Evolutionary conservation across 2,329 filamentous ascomycete genomes (phyloP), one percentile per base, ranked within the genome.

Genomic region (Sarocladium oryzae): DNA sequence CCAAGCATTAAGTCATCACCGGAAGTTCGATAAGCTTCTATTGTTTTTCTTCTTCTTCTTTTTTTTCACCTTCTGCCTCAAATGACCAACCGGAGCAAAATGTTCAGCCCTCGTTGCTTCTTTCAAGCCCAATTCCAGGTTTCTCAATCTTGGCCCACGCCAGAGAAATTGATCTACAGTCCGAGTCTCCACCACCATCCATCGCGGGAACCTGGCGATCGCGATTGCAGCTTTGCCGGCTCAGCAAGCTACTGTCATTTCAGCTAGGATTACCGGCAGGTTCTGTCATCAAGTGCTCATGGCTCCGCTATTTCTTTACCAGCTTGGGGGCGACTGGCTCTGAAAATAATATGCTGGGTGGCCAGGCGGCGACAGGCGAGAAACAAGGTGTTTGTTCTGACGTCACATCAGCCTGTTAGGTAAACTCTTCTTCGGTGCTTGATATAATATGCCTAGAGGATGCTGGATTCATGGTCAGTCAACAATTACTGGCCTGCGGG

Each of bases 191-290:
- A 43, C 26, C 43, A 33, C 2, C 43, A 33, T 10, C 24, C 24
- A 45, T 20, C 26, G 43, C 43, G 43, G 43, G 28, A 48, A 33
- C n/a, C 24, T 48, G 24, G 16, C 43, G 43, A 48, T 48, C 43
- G 43, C 43, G 43, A 48, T 48, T 45, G 43, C 43, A 48, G 28
- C 16, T 48, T 48, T 24, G 20, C 43, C 11, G 11, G n/a, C 10
- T 9, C 7, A 26, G 24, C 16, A 20, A 40, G 16, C 36, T 21
- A 20, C n/a, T n/a, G n/a, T n/a, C n/a, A n/a, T 10, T 6, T 40
- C 16, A 20, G 18, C 8, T 21, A 21, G 36, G 11, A 40, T 7
- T 18, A 40, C 21, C 21, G n/a, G n/a, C 10, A 20, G 40, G 13
- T 43, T 26, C 40, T 43, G 40, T 48, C 43, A 48, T 48, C 43